Base-by-base conservation (phyloP, 75 land plant genomes). In the Cryptomeria japonica region DNA sequence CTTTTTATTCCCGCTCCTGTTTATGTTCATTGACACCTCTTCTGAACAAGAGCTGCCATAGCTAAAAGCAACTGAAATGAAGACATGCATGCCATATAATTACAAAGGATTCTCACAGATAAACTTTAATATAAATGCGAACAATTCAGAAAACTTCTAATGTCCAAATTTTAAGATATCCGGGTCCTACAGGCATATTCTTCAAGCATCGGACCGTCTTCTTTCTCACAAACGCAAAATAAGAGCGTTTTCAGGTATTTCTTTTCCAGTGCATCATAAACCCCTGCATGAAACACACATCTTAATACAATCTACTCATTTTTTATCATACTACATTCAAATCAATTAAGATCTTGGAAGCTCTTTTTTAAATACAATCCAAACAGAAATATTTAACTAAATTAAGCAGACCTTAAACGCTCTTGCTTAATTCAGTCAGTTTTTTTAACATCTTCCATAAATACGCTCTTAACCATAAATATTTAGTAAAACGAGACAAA, bases 241-340 rank as follows among this genome's bases (percentile, higher is more conserved):
- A 97, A 46, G 9, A 97, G 92, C 31, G 94, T 94, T 64, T 91
- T 94, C 86, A 97, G 91, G 83, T 96, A 96, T 88, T 97, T 97
- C 90, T 94, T 96, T 92, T 97, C 94, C 89, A 97, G 85, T 19
- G 99, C 98, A 90, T 97, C 99, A 83, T 95, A 97, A 31, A 95
- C 98, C 53, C 99, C 99, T 97, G 89, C 39, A 80, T 28, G 7
- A 47, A 39, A 42, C 22, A 28, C 22, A 44, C 80, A 87, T 3
- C 7, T 22, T 22, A 28, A 64, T 58, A 32, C n/a, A 73, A 56
- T 32, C 13, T 39, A 84, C 68, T 61, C 31, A 18, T 13, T 22
- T 28, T 19, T 25, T 12, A 5, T 22, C 14, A 3, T 10, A 18
- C 55, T 34, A 15, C 39, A 34, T 84, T 14, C 15, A 15, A 51